Conservation (phyloP, 495 filamentous ascomycete genomes). For the Cercophora newfieldiana region DNA sequence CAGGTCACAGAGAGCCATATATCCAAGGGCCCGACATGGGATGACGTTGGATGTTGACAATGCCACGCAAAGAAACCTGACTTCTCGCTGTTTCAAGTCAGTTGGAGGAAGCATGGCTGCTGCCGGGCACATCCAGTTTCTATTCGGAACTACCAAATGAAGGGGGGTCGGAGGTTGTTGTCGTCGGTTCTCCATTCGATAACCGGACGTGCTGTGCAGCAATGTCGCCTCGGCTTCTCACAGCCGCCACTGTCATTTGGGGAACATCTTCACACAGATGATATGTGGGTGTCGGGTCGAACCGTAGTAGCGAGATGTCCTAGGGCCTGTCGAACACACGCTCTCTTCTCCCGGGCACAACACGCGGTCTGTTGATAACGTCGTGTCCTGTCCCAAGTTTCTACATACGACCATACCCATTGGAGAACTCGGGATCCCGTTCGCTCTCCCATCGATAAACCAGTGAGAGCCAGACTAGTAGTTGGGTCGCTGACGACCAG, state of each 20-base stretch:
- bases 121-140: not conserved
- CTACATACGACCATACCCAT: slow-evolving; percentile 3
- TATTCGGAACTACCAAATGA: not conserved
- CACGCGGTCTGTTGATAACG: not conserved
- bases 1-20: not conserved
- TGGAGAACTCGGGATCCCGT: slow-evolving; percentile 46
- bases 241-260: too few species aligned
- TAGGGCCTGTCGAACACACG: too few species aligned
- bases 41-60: not conserved
- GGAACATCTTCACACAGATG: too few species aligned
- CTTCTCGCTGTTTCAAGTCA: not conserved
- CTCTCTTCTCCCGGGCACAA: not conserved
- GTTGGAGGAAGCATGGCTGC: not conserved
- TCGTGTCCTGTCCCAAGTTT: not conserved
- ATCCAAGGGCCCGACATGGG: not conserved
- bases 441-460: slow-evolving; percentile 51
- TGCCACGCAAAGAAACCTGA: not conserved
- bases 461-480: slow-evolving; percentile 38
- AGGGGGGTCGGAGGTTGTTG: not conserved
- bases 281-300: too few species aligned
- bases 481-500: slow-evolving; percentile 38
- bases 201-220: too few species aligned
- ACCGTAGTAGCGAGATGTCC: too few species aligned
- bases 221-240: too few species aligned
- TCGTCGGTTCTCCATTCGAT: not conserved